A percentile compares a stretch with the other conserved stretches of the same genome.
phyloP scores from a whole-genome alignment of 2,329 filamentous ascomycete species.

The Penicillium rolfsii region DNA sequence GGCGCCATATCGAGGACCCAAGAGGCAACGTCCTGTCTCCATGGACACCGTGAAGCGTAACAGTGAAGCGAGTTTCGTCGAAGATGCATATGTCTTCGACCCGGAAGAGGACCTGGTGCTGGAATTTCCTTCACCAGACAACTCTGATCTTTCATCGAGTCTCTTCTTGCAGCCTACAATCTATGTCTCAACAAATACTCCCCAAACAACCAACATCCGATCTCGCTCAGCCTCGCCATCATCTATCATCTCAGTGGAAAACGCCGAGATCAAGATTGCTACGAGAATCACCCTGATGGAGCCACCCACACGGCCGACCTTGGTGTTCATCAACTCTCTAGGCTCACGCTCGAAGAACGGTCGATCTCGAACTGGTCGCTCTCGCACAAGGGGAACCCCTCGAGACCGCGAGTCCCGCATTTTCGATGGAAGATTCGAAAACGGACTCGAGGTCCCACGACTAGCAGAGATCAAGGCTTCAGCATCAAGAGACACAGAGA shows the following conservation, averaged over 20 bases:
- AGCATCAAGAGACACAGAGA: conserved; percentile 7
- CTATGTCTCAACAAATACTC: conserved; percentile 34
- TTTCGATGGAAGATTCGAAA: conserved; percentile 21
- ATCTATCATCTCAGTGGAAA: conserved; percentile 37
- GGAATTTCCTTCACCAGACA: conserved; percentile 38
- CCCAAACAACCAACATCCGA: conserved; percentile 16
- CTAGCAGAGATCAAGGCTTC: conserved; percentile 16
- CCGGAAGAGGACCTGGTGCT: conserved; percentile 39
- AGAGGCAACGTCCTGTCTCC: conserved; percentile 38
- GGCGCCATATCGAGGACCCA: conserved; percentile 28
- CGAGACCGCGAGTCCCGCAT: conserved; percentile 24
- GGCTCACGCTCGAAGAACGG: conserved; percentile 21
- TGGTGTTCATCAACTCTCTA: conserved; percentile 39
- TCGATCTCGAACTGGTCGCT: conserved; percentile 12
- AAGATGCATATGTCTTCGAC: conserved; percentile 38
- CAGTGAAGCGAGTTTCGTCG: conserved; percentile 36
- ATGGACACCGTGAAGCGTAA: conserved; percentile 42
- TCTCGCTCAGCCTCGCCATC: conserved; percentile 35
- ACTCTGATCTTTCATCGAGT: conserved; percentile 33
- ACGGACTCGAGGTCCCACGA: conserved; percentile 13
- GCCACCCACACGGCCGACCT: conserved; percentile 35
- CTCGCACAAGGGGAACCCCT: conserved; percentile 19
- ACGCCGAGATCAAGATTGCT: conserved; percentile 39
- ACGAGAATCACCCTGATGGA: conserved; percentile 39
- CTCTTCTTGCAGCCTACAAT: conserved; percentile 37